A percentile compares a stretch with the other conserved stretches of the same genome.
These are phyloP conservation scores for Claviceps maximensis DNA, from an alignment of 2,329 filamentous ascomycete species.

Conservation along the genomic window DNA sequence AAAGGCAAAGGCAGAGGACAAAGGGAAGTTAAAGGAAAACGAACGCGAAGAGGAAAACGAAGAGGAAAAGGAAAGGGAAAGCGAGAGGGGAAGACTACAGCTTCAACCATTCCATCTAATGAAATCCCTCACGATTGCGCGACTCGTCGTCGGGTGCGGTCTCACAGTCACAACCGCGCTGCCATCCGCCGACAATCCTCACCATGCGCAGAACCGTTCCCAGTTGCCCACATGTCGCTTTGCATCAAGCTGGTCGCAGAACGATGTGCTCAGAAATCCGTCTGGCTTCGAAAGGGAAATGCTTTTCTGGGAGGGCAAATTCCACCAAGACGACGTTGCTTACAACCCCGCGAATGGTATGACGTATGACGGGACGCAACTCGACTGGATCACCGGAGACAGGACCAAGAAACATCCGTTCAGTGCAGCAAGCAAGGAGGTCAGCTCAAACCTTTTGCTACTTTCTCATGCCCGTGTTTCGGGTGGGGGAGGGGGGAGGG, in stretches of 20 bases:
- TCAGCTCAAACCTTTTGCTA: constrained; percentile 2
- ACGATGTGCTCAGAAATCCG: constrained; percentile 16
- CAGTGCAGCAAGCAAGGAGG: constrained; percentile 26
- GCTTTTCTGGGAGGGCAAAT: constrained; percentile 31
- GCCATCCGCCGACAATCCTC: background rate
- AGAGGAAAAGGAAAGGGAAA: no score
- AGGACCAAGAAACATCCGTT: constrained; percentile 23
- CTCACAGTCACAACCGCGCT: background rate
- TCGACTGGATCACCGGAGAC: constrained; percentile 24
- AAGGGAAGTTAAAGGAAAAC: no score
- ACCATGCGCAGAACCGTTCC: background rate
- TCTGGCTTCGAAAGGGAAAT: constrained; percentile 23
- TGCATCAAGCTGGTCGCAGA: constrained; percentile 16
- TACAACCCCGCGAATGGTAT: constrained; percentile 29
- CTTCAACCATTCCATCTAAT: background rate
- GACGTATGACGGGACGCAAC: constrained; percentile 26
- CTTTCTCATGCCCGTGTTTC: background rate
- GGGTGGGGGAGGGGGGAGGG: no score
- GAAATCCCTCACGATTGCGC: background rate
- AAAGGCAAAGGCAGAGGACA: no score
- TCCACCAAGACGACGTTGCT: constrained; percentile 26
- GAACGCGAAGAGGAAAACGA: no score
- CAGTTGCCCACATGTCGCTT: constrained; percentile 17
- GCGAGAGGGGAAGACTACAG: no score
- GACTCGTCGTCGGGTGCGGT: background rate